Evolutionary conservation across 495 filamentous ascomycete species (phyloP), one percentile per base, ranked within the genome.

Genomic region (Podospora australis): DNA sequence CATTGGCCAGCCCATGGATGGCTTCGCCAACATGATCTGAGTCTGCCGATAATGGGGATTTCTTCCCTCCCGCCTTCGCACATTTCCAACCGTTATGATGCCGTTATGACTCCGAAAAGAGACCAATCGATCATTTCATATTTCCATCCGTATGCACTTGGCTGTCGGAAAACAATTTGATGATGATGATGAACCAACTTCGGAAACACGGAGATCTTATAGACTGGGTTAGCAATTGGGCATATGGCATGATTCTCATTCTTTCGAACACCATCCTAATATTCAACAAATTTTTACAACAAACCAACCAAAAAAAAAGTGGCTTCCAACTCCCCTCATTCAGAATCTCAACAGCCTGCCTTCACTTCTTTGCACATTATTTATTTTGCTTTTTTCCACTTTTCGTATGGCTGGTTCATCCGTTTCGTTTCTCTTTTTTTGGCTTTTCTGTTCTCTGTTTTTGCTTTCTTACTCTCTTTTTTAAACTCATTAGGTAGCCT

Each of bases 11-110:
- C 57, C 52, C 1, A 44, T 66, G 34, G 64, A 66, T 19, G 60
- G 57, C 29, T 55, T 60, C 20, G 53, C 66, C n/a, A 71, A 70
- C 54, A 74, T 73, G 68, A 71, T 71, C 41, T 74, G 62, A 49
- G 48, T n/a, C 42, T 14, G 22, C 11, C 22, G n/a, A 25, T 10
- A 5, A 0, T 21, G 22, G 40, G 6, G 17, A 17, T 17, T 36
- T n/a, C n/a, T n/a, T n/a, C n/a, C n/a, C n/a, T n/a, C n/a, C 14
- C n/a, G 32, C 9, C 19, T 36, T 3, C 32, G 5, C 19, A 36
- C 32, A 36, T 17, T 34, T 34, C 30, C 30, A 16, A 36, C 19
- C 32, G 32, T 17, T 16, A 36, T 48, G 24, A 39, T 39, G 17
- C 35, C 24, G 24, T 40, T 55, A 44, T 56, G 46, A 46, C 46